Percentiles rank a stretch among this genome's conserved stretches.
phyloP scores from a whole-genome alignment of 2,329 filamentous ascomycete genomes.

The Nakataea oryzae region DNA sequence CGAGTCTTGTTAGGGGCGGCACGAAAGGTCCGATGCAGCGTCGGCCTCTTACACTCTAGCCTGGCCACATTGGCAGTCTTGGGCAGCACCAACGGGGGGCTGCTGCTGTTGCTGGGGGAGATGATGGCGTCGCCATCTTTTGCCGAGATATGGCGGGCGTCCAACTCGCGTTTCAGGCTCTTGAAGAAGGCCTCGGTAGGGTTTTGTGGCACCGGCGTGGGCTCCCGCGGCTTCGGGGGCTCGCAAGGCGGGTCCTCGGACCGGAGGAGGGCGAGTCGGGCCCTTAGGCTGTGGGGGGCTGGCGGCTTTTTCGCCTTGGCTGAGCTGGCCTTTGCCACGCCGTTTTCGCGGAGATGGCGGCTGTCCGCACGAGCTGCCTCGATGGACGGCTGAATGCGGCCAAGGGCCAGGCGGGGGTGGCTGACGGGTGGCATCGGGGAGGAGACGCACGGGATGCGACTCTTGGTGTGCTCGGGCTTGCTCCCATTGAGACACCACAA shows the following conservation, averaged over 20 bases:
- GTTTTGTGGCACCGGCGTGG: not conserved
- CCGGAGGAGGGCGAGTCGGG: not conserved
- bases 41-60: not conserved
- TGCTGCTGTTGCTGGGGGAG: not conserved
- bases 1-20: not conserved
- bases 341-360: not conserved
- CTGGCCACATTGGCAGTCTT: not conserved
- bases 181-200: constrained; percentile 2
- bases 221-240: not conserved
- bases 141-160: not conserved
- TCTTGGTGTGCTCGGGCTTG: no score
- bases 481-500: no score
- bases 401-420: not conserved
- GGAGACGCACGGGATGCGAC: not conserved
- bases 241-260: no score
- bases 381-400: not conserved
- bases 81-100: no score
- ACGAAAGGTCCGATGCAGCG: not conserved
- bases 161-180: not conserved
- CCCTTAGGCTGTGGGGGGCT: not conserved
- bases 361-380: not conserved
- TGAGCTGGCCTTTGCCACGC: not conserved
- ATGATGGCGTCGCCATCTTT: not conserved
- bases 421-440: not conserved
- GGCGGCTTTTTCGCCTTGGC: not conserved